Conservation (phyloP, 1,284 basidiomycete species). For the Marasmius tenuissimus region DNA sequence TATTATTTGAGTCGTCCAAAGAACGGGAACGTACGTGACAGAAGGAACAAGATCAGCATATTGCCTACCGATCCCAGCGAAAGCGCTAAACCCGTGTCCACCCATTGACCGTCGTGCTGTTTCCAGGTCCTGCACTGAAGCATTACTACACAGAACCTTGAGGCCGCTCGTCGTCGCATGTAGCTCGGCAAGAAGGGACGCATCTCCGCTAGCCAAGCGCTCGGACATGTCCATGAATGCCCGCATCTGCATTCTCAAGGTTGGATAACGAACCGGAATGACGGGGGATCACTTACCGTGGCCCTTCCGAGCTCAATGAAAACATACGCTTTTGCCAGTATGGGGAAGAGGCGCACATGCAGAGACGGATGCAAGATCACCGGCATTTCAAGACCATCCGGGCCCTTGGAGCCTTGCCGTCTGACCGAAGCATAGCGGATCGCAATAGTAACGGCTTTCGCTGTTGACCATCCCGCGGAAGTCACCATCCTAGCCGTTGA, state of each 20-base stretch:
- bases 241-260: conserved; percentile 34
- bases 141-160: conserved; percentile 61
- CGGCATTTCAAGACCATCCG: conserved; percentile 1
- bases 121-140: conserved; percentile 62
- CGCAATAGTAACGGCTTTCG: conserved; percentile 65
- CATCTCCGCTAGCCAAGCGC: conserved; percentile 56
- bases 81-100: conserved; percentile 76
- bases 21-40: conserved; percentile 47
- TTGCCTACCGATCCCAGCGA: conserved; percentile 62
- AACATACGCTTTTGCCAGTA: conserved; percentile 29
- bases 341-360: background rate
- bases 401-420: conserved; percentile 59
- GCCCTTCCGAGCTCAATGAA: conserved; percentile 66
- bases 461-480: conserved; percentile 56
- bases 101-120: conserved; percentile 71
- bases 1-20: background rate
- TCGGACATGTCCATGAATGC: conserved; percentile 50
- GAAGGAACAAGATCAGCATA: conserved; percentile 68
- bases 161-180: conserved; percentile 73
- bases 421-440: conserved; percentile 76
- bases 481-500: conserved; percentile 54
- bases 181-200: conserved; percentile 63
- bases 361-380: conserved; percentile 2
- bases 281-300: conserved; percentile 42
- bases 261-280: too few species aligned